Percentiles rank a stretch among this genome's conserved stretches.
These are phyloP conservation scores for Gymnopilus dilepis DNA, from an alignment of 768 basidiomycete species.

Conservation along the genomic window DNA sequence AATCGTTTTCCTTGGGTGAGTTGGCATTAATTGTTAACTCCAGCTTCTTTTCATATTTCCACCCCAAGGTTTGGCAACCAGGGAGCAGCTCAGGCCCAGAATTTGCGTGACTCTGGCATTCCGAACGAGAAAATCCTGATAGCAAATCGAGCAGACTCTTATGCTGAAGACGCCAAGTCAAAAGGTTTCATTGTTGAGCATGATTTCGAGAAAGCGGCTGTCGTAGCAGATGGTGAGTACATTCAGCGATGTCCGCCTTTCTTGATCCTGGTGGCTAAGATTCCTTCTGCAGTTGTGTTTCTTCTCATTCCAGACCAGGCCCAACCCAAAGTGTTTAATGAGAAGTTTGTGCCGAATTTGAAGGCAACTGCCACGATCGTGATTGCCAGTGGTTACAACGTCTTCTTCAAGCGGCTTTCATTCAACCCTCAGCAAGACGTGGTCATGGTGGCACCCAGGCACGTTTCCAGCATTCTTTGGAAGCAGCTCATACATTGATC, in stretches of 20 bases:
- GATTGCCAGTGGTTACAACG: slow-evolving; percentile 70
- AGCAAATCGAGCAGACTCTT: slow-evolving; percentile 61
- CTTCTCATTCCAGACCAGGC: slow-evolving; percentile 68
- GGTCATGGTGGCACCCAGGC: slow-evolving; percentile 73
- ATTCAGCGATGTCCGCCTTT: neutral
- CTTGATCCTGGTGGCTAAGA: neutral
- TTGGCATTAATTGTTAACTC: no score
- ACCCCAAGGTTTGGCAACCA: slow-evolving; percentile 74
- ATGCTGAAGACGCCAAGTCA: slow-evolving; percentile 59
- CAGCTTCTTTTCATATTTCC: no score
- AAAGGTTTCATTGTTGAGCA: slow-evolving; percentile 64
- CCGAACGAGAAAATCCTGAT: slow-evolving; percentile 64
- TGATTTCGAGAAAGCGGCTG: slow-evolving; percentile 59
- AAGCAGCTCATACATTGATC: neutral
- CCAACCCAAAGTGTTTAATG: slow-evolving; percentile 67
- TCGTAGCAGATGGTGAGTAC: slow-evolving; percentile 55
- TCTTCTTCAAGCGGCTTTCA: slow-evolving; percentile 62
- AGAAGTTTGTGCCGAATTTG: slow-evolving; percentile 52
- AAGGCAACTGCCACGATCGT: slow-evolving; percentile 55
- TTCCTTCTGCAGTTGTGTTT: slow-evolving; percentile 51
- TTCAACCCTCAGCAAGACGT: slow-evolving; percentile 61
- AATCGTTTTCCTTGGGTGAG: slow-evolving; percentile 66
- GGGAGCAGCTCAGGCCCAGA: slow-evolving; percentile 70
- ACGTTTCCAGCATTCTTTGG: neutral
- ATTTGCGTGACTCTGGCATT: slow-evolving; percentile 66